Evolutionary conservation across 169 alveolate species (phyloP).

Genomic region (Prorocentrum cordatum): DNA sequence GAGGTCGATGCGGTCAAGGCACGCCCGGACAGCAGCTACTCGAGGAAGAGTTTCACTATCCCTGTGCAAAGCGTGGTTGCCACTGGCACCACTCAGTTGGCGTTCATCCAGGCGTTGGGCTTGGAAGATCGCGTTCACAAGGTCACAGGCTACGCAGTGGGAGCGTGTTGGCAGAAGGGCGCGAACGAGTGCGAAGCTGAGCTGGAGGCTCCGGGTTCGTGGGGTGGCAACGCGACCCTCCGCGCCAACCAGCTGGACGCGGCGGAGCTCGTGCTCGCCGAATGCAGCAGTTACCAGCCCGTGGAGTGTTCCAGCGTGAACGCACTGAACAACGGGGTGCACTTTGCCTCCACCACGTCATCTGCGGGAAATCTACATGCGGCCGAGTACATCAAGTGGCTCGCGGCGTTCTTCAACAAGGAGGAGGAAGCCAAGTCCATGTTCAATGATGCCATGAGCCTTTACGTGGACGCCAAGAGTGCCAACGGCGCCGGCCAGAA

Average conservation of each 20-base stretch:
- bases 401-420: conserved; percentile 23
- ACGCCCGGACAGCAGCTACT: background rate
- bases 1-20: background rate
- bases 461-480: background rate
- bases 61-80: conserved; percentile 1
- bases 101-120: background rate
- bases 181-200: too few relatives aligned
- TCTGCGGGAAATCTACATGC: conserved; percentile 23
- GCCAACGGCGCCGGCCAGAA: too few relatives aligned
- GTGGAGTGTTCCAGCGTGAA: background rate
- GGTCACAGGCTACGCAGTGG: background rate
- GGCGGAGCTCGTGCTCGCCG: too few relatives aligned
- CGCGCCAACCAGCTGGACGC: background rate
- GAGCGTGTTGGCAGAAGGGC: conserved; percentile 37
- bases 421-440: background rate
- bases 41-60: conserved; percentile 1
- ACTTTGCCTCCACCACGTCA: background rate
- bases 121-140: background rate
- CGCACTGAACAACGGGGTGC: conserved; percentile 8
- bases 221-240: conserved; percentile 16
- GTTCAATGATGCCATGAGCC: background rate
- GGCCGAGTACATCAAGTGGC: conserved; percentile 31
- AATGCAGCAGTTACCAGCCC: too few relatives aligned
- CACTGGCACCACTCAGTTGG: background rate
- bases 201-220: too few relatives aligned